phyloP scores from a whole-genome alignment of 306 rosid genomes.

The Cucurbita argyrosperma region DNA sequence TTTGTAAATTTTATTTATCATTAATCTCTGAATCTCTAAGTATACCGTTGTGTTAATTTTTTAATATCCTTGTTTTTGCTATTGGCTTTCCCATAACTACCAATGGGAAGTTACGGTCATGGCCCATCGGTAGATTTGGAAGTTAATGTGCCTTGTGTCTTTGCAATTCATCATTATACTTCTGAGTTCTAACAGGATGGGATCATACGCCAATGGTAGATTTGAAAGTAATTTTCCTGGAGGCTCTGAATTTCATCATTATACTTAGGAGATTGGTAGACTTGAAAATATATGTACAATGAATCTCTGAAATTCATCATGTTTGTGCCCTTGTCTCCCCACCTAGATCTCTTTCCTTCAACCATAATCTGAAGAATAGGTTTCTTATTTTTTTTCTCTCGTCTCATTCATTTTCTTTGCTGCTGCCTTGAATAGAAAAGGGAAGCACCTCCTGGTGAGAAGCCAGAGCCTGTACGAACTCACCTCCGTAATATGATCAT shows the following conservation, averaged over 20 bases:
- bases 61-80: no score
- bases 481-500: constrained; percentile 82
- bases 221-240: not conserved
- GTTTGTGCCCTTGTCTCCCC: not conserved
- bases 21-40: not conserved
- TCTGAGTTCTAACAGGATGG: not conserved
- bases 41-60: not conserved
- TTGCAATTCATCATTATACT: not conserved
- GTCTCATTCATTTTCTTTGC: not conserved
- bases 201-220: not conserved
- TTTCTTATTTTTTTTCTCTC: not conserved
- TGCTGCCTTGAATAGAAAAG: constrained; percentile 31
- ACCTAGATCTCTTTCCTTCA: not conserved
- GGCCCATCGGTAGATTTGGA: not conserved
- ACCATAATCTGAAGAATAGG: not conserved
- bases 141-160: not conserved
- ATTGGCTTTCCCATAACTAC: not conserved
- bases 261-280: not conserved
- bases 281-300: not conserved
- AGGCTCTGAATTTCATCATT: not conserved
- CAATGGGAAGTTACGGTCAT: not conserved
- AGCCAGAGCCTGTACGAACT: constrained; percentile 79
- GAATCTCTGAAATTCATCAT: not conserved
- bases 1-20: not conserved
- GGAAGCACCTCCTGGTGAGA: constrained; percentile 84